phyloP scores from a whole-genome alignment of 176 grass and related monocot species.

The Phyllostachys edulis region DNA sequence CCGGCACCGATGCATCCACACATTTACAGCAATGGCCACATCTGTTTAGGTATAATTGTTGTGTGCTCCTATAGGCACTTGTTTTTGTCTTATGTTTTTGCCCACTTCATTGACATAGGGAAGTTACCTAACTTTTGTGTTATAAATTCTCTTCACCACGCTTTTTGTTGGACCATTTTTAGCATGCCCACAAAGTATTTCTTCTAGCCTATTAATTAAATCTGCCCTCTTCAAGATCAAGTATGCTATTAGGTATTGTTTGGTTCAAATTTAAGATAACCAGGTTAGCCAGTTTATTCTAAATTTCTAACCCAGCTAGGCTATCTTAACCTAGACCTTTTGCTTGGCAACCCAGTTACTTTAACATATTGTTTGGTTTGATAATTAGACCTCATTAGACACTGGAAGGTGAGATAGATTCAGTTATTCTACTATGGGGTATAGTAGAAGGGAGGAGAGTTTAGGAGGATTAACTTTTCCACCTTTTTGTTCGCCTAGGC shows the following conservation, averaged over 20 bases:
- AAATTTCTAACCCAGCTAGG: background rate
- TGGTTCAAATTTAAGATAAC: background rate
- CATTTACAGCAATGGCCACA: constrained; percentile 94
- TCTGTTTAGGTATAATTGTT: constrained; percentile 76
- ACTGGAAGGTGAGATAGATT: background rate
- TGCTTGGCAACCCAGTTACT: background rate
- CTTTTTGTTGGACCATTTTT: background rate
- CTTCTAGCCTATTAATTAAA: background rate
- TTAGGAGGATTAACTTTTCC: background rate
- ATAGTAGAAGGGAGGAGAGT: background rate
- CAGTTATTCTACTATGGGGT: background rate
- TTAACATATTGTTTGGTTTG: background rate
- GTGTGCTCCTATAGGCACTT: background rate
- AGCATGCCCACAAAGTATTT: background rate
- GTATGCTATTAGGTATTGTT: background rate
- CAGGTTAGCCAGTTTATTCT: background rate
- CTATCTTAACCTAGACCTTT: background rate
- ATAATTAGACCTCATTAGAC: background rate
- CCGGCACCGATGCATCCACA: constrained; percentile 85
- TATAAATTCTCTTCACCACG: no score
- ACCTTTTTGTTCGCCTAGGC: background rate
- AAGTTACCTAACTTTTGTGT: background rate
- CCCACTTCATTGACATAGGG: background rate
- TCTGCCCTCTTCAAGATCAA: background rate
- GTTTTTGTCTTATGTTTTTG: background rate